Evolutionary conservation across 352 stramenopile species (phyloP).

Genomic region (Phytophthora vignae): DNA sequence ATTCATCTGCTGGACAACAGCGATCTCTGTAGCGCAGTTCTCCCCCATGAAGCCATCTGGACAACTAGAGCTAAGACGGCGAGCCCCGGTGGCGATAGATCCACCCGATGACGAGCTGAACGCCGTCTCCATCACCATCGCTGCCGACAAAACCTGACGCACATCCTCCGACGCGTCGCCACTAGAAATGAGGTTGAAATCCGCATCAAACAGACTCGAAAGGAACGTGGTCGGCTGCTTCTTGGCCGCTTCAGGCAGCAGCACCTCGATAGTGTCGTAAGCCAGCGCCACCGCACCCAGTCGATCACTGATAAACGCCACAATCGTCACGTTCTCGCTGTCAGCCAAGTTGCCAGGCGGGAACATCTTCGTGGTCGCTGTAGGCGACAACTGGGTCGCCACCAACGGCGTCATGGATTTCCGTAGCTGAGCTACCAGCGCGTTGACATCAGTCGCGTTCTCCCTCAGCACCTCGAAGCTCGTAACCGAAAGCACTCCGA

Average conservation of each 20-base stretch:
- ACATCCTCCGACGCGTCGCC: constrained; percentile 38
- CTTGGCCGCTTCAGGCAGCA: constrained; percentile 44
- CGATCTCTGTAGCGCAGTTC: constrained; percentile 50
- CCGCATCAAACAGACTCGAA: constrained; percentile 38
- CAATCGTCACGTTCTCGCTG: constrained; percentile 51
- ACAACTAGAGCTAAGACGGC: constrained; percentile 7
- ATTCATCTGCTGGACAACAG: constrained; percentile 47
- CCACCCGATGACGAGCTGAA: constrained; percentile 27
- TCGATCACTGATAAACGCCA: constrained; percentile 65
- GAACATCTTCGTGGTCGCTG: constrained; percentile 49
- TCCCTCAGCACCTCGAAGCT: constrained; percentile 31
- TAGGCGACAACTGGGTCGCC: constrained; percentile 44
- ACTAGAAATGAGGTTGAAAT: constrained; percentile 12
- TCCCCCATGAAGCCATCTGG: constrained; percentile 50
- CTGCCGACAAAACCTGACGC: constrained; percentile 50
- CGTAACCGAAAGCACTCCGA: constrained; percentile 51
- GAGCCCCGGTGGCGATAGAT: no score
- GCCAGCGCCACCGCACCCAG: constrained; percentile 51
- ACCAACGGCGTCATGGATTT: constrained; percentile 51
- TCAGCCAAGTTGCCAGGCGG: constrained; percentile 36
- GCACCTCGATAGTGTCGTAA: constrained; percentile 46
- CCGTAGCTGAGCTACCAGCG: constrained; percentile 35
- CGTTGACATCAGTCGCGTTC: constrained; percentile 20
- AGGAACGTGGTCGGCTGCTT: constrained; percentile 50
- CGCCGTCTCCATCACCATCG: constrained; percentile 55